These are phyloP conservation scores for Epichloe baconii DNA, from an alignment of 2,329 filamentous ascomycete genomes.

Conservation along the genomic window DNA sequence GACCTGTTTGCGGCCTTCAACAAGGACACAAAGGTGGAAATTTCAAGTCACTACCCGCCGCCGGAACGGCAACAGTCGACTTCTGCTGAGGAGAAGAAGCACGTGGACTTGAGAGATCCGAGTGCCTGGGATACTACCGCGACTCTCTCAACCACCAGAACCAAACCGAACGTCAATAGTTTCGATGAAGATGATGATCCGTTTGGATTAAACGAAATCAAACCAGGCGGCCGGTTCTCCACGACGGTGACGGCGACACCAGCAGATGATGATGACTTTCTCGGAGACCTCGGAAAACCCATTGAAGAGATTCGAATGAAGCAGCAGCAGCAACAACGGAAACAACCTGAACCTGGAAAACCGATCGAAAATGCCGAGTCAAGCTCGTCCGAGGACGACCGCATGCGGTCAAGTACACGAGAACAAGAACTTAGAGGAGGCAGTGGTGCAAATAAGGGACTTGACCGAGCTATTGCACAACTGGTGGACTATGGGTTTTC, in stretches of 20 bases:
- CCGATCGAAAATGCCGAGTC: conserved; percentile 38
- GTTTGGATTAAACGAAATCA: conserved; percentile 63
- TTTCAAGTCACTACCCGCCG: conserved; percentile 51
- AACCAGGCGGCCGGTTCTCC: conserved; percentile 20
- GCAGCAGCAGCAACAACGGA: conserved; percentile 11
- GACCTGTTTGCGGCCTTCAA: conserved; percentile 57
- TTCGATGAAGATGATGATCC: conserved; percentile 72
- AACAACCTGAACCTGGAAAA: conserved; percentile 39
- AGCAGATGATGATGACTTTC: conserved; percentile 50
- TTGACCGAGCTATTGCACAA: conserved; percentile 73
- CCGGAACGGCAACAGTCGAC: conserved; percentile 30
- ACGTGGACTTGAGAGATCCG: conserved; percentile 38
- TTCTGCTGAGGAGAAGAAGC: conserved; percentile 27
- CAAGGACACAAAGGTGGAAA: conserved; percentile 53
- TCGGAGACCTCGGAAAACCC: conserved; percentile 51
- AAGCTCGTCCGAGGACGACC: conserved; percentile 31
- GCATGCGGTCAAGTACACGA: conserved; percentile 5
- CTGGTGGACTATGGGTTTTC: conserved; percentile 90
- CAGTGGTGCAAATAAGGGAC: conserved; percentile 23
- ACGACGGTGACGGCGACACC: conserved; percentile 15
- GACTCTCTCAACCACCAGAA: conserved; percentile 8
- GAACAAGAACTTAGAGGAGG: conserved; percentile 12
- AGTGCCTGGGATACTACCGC: conserved; percentile 33
- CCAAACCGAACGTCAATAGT: conserved; percentile 13
- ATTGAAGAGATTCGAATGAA: conserved; percentile 45